Evolutionary conservation across 257 asterid species (phyloP), one percentile per base, ranked within the genome.

Genomic region (Plantago elongata): DNA sequence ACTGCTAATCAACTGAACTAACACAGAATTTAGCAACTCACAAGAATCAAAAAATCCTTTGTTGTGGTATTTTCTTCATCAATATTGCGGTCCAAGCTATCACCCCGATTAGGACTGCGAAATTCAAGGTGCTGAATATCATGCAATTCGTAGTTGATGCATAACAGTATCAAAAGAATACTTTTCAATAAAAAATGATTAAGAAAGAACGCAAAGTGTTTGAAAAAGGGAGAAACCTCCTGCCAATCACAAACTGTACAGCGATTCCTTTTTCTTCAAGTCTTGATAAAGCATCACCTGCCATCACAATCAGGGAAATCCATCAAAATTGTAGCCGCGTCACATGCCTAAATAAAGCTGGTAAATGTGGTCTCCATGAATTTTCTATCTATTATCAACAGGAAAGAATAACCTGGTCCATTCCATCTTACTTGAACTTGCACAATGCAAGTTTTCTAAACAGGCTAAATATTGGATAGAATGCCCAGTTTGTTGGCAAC

Each of bases 41-140:
- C 98, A 61, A 90, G 95, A 77, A 90, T 85, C 80, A 88, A 75
- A 68, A 90, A 83, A 69, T 90, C 98, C 63, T 85, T 80, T 37
- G 68, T 85, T 48, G 27, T 64, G 10, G n/a, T 74, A 73, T 79
- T 85, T 75, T 90, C 98, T 73, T 77, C 86, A 57, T 88, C 92
- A 70, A 88, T 85, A 69, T 69, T 75, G 72, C 89, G 95, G 77
- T 90, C 98, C 91, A 90, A 82, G 88, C 87, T 88, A 77, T 90
- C 96, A 65, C 98, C 98, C 14, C 91, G 85, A 48, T 88, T 90
- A 71, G 96, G 84, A 74, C 98, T 88, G 87, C 73, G 80, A 81
- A 61, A 62, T 49, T 59, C 49, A 77, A 77, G 56, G 51, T 56
- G 55, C 59, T 13, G 59, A 66, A 51, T 45, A 70, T 43, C 69